Evolutionary conservation across 2,329 filamentous ascomycete species (phyloP), one percentile per base, ranked within the genome.

Genomic region (Botrytis sinoallii): DNA sequence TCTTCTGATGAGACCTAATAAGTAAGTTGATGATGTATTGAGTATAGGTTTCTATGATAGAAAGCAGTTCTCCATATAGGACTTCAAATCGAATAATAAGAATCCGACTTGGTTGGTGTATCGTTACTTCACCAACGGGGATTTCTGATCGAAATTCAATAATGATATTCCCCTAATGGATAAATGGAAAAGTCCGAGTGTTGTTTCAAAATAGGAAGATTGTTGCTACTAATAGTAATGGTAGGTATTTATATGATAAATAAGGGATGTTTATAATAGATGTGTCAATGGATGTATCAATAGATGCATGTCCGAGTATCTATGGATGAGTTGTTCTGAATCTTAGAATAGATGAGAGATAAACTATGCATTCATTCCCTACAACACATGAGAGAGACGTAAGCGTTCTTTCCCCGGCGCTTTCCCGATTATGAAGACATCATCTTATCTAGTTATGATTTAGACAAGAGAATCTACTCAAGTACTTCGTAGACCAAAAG

Each of bases 121-220:
- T 44, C 42, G 42, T 61, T 61, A 61, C 42, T 29, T 66, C n/a
- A 22, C 25, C n/a, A 25, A 66, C 42, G 42, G 29, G 18, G 32
- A 66, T 48, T 35, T 46, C 29, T 29, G 6, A 14, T 55, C 48
- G 20, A 46, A 66, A 48, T 66, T 35, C 29, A 7, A 38, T 52
- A 12, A 52, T 32, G 52, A 57, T 57, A 57, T 57, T 57, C 14
- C 52, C n/a, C 52, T 57, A 57, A 32, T 67, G 64, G 32, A 67
- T 67, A 40, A 67, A 67, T 67, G 65, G 65, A 35, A 52, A 67
- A 55, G 65, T 55, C 32, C 46, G 44, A 29, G 65, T 6, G 32
- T 22, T 67, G 65, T 67, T 67, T 67, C 64, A 52, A 67, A 52
- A 38, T 20, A n/a, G 14, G 22, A n/a, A 42, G 35, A 42, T 63